These are phyloP conservation scores for Colletotrichum sublineola DNA, from an alignment of 2,329 filamentous ascomycete genomes.

Conservation along the genomic window DNA sequence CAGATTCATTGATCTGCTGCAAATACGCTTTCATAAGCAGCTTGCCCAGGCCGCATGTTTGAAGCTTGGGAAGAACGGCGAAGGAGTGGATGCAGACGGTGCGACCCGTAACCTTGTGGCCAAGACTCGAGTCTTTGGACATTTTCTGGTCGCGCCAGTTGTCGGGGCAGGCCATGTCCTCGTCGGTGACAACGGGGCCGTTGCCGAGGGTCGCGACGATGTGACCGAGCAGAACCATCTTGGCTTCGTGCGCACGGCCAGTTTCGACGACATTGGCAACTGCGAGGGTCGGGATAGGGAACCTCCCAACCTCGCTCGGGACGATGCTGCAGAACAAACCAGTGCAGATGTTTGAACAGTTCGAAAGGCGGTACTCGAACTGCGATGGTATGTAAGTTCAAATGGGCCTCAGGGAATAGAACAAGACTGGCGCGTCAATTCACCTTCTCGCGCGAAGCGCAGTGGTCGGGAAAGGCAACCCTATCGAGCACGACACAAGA, in stretches of 20 bases:
- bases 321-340: constrained; percentile 81
- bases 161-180: constrained; percentile 79
- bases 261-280: constrained; percentile 71
- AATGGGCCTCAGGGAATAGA: not conserved
- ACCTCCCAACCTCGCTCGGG: constrained; percentile 60
- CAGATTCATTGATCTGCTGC: constrained; percentile 79
- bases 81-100: constrained; percentile 88
- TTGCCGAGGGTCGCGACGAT: constrained; percentile 80
- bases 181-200: constrained; percentile 75
- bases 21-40: constrained; percentile 82
- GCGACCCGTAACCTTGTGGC: constrained; percentile 79
- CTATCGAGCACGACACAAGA: constrained; percentile 69
- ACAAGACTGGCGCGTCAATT: constrained; percentile 40
- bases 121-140: constrained; percentile 56
- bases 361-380: constrained; percentile 82
- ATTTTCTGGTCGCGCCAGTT: constrained; percentile 71
- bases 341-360: constrained; percentile 81
- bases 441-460: constrained; percentile 68
- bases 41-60: constrained; percentile 79
- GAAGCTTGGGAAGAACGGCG: constrained; percentile 81
- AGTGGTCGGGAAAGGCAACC: constrained; percentile 65
- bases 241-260: constrained; percentile 66
- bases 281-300: constrained; percentile 66
- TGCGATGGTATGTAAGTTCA: constrained; percentile 52
- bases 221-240: constrained; percentile 79